A percentile compares a stretch with the other conserved stretches of the same genome.
These are phyloP conservation scores for Pleurotus pulmonarius DNA, from an alignment of 768 basidiomycete species.

Conservation along the genomic window DNA sequence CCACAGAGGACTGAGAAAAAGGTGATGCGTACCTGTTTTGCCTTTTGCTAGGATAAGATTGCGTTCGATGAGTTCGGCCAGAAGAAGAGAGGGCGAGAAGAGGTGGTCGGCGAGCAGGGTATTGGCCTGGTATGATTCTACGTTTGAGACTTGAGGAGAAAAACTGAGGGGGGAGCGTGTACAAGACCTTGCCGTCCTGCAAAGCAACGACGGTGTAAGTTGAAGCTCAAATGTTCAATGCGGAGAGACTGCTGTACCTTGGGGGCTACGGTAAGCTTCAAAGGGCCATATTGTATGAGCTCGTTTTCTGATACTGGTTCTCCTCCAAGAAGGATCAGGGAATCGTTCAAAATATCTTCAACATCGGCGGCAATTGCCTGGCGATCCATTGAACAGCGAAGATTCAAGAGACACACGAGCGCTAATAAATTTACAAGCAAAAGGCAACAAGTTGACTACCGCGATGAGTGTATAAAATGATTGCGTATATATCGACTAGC, in stretches of 20 bases:
- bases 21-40: slow-evolving; percentile 32
- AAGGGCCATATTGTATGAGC: slow-evolving; percentile 48
- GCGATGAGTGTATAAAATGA: no score
- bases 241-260: slow-evolving; percentile 36
- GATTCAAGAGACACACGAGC: no score
- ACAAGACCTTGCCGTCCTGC: slow-evolving; percentile 59
- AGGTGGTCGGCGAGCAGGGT: slow-evolving; percentile 71
- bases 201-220: not conserved
- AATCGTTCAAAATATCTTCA: slow-evolving; percentile 54
- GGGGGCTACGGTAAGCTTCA: slow-evolving; percentile 50
- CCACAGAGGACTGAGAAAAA: not conserved
- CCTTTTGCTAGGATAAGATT: slow-evolving; percentile 39
- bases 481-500: no score
- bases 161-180: slow-evolving; percentile 1
- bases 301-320: slow-evolving; percentile 33
- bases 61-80: slow-evolving; percentile 64
- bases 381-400: not conserved
- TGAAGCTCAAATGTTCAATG: slow-evolving; percentile 1
- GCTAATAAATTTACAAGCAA: no score
- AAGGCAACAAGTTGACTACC: no score
- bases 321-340: slow-evolving; percentile 48
- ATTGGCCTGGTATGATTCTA: slow-evolving; percentile 45
- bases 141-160: not conserved
- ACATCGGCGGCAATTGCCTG: slow-evolving; percentile 11
- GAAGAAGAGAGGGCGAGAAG: slow-evolving; percentile 64